Evolutionary conservation across 805 yeast species (phyloP).

Genomic region (Candida yuanshanica): DNA sequence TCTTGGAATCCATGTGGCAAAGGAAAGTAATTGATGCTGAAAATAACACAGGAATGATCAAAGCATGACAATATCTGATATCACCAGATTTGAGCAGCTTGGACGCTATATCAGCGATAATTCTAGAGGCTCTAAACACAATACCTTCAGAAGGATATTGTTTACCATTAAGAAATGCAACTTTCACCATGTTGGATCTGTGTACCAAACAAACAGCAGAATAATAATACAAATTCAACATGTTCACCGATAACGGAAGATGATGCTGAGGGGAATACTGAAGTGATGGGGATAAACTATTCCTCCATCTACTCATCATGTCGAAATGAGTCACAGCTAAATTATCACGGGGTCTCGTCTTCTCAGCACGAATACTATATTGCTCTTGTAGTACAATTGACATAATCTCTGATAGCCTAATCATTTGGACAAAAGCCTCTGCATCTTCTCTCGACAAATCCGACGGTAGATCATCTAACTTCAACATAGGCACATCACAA

Average conservation of each 20-base stretch:
- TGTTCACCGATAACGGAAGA: slow-evolving; percentile 43
- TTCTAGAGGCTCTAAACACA: slow-evolving; percentile 75
- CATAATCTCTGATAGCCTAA: slow-evolving; percentile 64
- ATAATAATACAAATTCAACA: slow-evolving; percentile 65
- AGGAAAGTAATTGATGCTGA: slow-evolving; percentile 65
- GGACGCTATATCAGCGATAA: slow-evolving; percentile 60
- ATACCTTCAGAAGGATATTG: slow-evolving; percentile 43
- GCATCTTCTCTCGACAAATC: slow-evolving; percentile 45
- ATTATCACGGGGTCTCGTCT: slow-evolving; percentile 40
- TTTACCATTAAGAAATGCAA: slow-evolving; percentile 22
- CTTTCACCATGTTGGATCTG: slow-evolving; percentile 55
- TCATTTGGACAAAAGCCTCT: slow-evolving; percentile 53
- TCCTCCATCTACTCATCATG: slow-evolving; percentile 73
- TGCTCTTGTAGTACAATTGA: slow-evolving; percentile 66
- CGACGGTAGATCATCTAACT: slow-evolving; percentile 58
- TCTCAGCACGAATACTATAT: slow-evolving; percentile 63
- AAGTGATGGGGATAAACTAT: slow-evolving; percentile 55
- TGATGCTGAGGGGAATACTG: slow-evolving; percentile 56
- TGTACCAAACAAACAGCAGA: slow-evolving; percentile 67
- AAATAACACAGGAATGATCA: slow-evolving; percentile 51
- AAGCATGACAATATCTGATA: slow-evolving; percentile 49
- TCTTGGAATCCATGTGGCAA: slow-evolving; percentile 51
- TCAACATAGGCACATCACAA: slow-evolving; percentile 70
- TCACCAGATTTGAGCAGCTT: slow-evolving; percentile 46
- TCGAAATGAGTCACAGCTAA: slow-evolving; percentile 52